Percentiles rank a stretch among this genome's conserved stretches.
Evolutionary conservation across 2,329 filamentous ascomycete species (phyloP).

Genomic region (Coniella lustricola): DNA sequence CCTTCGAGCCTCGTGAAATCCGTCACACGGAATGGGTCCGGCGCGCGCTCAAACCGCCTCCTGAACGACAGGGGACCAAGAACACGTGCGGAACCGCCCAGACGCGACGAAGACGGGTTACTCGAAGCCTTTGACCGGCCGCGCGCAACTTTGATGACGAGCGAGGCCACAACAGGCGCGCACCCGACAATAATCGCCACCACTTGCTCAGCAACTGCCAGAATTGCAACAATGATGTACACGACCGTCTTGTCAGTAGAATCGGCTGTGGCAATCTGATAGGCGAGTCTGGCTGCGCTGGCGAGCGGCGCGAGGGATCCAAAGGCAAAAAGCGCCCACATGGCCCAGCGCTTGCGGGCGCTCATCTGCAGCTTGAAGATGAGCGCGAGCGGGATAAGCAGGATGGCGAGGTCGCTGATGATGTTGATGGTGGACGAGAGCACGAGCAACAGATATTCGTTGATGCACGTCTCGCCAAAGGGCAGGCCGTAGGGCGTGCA

Average conservation of each 20-base stretch:
- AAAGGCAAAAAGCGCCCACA: slow-evolving; percentile 25
- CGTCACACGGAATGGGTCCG: background rate
- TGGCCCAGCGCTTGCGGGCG: slow-evolving; percentile 22
- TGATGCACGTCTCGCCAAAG: slow-evolving; percentile 20
- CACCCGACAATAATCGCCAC: slow-evolving; percentile 21
- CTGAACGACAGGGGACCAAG: background rate
- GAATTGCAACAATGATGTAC: slow-evolving; percentile 19
- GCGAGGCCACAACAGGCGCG: slow-evolving; percentile 19
- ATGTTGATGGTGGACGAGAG: slow-evolving; percentile 23
- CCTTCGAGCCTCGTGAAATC: slow-evolving; percentile 1
- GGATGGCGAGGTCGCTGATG: slow-evolving; percentile 22
- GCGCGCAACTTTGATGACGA: slow-evolving; percentile 13
- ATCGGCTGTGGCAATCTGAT: slow-evolving; percentile 18
- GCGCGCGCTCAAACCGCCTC: background rate
- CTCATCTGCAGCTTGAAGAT: slow-evolving; percentile 24
- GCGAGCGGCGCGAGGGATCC: slow-evolving; percentile 23
- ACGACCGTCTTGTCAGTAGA: slow-evolving; percentile 20
- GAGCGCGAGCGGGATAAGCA: slow-evolving; percentile 24
- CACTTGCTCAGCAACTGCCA: slow-evolving; percentile 20
- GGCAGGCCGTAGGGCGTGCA: slow-evolving; percentile 19
- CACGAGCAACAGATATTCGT: slow-evolving; percentile 20
- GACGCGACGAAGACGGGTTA: background rate
- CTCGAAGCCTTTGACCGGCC: background rate
- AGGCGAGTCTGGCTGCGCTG: slow-evolving; percentile 21
- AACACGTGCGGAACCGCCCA: background rate